A percentile compares a stretch with the other conserved stretches of the same genome.
Evolutionary conservation across 192 early-diverging fungal species (phyloP).

Genomic region (Piromyces sp.): DNA sequence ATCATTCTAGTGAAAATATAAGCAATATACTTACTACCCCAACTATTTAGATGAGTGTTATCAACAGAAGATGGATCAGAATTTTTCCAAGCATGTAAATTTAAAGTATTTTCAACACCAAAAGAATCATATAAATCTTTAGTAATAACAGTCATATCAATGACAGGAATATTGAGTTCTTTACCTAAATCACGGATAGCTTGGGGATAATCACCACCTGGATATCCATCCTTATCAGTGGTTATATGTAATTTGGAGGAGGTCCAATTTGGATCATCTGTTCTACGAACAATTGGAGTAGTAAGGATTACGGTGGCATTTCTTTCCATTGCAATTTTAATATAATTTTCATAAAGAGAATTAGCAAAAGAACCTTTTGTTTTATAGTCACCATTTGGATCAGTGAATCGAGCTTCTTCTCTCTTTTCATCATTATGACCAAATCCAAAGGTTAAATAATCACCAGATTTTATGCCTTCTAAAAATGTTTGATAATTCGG

Average conservation of each 20-base stretch:
- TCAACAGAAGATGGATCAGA: not conserved
- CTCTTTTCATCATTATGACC: not conserved
- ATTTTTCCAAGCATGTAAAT: not conserved
- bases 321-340: not conserved
- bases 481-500: no score
- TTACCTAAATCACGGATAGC: not conserved
- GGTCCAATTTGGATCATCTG: not conserved
- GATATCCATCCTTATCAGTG: not conserved
- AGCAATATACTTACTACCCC: not conserved
- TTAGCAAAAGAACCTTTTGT: not conserved
- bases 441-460: not conserved
- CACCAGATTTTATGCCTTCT: not conserved
- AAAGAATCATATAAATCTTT: not conserved
- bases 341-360: not conserved
- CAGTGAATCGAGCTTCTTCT: not conserved
- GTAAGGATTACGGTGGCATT: not conserved
- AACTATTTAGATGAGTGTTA: not conserved
- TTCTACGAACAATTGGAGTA: not conserved
- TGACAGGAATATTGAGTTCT: not conserved
- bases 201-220: not conserved
- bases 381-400: not conserved
- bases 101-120: not conserved
- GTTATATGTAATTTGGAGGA: not conserved
- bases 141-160: not conserved
- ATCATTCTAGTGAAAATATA: not conserved